phyloP scores from a whole-genome alignment of 2,329 filamentous ascomycete genomes.

The Cordyceps farinosa region DNA sequence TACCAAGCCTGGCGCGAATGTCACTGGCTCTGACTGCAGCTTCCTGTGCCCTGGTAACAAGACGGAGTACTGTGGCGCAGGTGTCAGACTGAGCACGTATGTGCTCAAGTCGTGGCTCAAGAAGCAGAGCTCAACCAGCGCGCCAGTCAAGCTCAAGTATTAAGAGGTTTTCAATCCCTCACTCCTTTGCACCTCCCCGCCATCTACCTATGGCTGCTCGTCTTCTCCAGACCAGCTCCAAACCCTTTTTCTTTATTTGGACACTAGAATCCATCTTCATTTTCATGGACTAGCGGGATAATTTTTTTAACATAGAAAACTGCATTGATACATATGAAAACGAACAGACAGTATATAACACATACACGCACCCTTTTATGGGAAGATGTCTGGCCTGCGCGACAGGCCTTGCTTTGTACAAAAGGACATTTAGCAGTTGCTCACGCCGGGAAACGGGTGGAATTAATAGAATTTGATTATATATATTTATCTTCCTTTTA shows the following conservation, averaged over 20 bases:
- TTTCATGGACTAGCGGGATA: not conserved
- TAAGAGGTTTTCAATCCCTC: not conserved
- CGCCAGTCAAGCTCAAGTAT: constrained; percentile 8
- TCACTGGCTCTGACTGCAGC: constrained; percentile 30
- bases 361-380: not conserved
- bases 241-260: not conserved
- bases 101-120: constrained; percentile 18
- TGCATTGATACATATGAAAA: constrained; percentile 8
- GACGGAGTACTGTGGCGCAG: constrained; percentile 31
- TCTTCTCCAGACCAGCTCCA: not conserved
- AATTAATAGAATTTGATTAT: not conserved
- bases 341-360: constrained; percentile 5
- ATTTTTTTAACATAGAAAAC: not conserved
- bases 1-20: constrained; percentile 28
- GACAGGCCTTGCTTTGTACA: constrained; percentile 3
- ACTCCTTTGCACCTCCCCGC: not conserved
- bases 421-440: not conserved
- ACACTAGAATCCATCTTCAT: not conserved
- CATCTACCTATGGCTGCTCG: not conserved
- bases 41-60: constrained; percentile 34
- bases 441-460: not conserved
- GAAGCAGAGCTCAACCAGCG: not conserved
- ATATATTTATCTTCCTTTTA: not conserved
- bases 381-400: not conserved
- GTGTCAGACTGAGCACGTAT: constrained; percentile 32